phyloP scores from a whole-genome alignment of 2,329 filamentous ascomycete species.

The Neofusicoccum kwambonambiense region DNA sequence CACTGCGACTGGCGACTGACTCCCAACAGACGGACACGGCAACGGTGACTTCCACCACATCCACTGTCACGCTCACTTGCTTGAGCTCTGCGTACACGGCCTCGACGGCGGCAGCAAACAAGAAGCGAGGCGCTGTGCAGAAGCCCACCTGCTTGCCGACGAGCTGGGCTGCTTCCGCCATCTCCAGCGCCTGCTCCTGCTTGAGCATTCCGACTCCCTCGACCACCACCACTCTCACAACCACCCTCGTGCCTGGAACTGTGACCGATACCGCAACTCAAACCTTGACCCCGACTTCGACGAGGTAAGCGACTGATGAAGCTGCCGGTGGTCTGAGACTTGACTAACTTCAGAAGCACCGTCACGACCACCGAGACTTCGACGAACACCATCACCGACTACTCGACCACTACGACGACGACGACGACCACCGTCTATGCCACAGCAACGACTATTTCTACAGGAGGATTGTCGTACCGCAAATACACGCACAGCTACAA shows the following conservation, averaged over 20 bases:
- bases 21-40: not conserved
- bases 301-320: not conserved
- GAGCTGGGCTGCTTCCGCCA: not conserved
- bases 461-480: not conserved
- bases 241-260: not conserved
- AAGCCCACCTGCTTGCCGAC: not conserved
- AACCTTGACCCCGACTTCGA: not conserved
- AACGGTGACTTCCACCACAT: not conserved
- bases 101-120: not conserved
- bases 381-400: not conserved
- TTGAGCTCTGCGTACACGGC: not conserved
- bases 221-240: not conserved
- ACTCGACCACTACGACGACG: not conserved
- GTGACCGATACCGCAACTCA: not conserved
- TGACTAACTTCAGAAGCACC: not conserved
- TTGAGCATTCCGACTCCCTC: not conserved
- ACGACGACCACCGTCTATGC: not conserved
- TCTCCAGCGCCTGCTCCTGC: not conserved
- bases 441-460: not conserved
- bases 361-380: not conserved
- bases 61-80: not conserved
- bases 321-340: no score
- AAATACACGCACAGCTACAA: not conserved
- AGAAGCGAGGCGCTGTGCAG: not conserved
- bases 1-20: not conserved